These are phyloP conservation scores for Podospora anserina DNA, from an alignment of 495 filamentous ascomycete genomes.

Conservation along the genomic window DNA sequence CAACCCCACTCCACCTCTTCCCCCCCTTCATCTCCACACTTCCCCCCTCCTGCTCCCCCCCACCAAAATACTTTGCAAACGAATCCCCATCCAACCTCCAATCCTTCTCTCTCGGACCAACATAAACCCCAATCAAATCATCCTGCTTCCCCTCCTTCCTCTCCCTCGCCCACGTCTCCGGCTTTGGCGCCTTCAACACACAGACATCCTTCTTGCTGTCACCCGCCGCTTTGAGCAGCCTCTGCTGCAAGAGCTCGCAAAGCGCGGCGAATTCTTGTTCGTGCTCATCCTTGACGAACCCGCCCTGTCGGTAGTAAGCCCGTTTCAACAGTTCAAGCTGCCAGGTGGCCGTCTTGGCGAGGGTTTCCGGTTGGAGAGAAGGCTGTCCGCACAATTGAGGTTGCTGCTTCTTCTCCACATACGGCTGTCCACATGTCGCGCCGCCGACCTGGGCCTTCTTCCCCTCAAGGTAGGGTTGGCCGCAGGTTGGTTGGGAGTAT, in stretches of 20 bases:
- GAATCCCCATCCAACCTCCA: conserved; percentile 16
- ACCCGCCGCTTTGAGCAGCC: conserved; percentile 12
- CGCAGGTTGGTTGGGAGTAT: conserved; percentile 1
- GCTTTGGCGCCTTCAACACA: conserved; percentile 12
- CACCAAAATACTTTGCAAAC: not conserved
- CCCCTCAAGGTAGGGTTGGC: not conserved
- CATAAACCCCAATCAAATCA: conserved; percentile 29
- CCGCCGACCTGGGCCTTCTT: not conserved
- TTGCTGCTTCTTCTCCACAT: not conserved
- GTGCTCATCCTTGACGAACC: conserved; percentile 31
- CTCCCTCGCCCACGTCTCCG: conserved; percentile 24
- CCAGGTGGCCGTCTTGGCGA: conserved; percentile 40
- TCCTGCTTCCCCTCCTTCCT: conserved; percentile 20
- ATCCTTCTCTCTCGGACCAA: conserved; percentile 24
- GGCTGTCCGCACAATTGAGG: not conserved
- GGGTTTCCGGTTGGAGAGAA: conserved; percentile 40
- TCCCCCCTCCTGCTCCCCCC: not conserved
- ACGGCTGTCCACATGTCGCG: not conserved
- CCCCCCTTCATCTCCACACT: conserved; percentile 3
- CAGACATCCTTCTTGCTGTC: not conserved
- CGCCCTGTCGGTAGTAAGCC: conserved; percentile 35
- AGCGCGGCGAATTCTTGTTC: conserved; percentile 23
- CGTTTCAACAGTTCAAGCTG: conserved; percentile 54
- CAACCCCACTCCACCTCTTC: conserved; percentile 11
- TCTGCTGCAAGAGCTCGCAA: conserved; percentile 13